phyloP scores from a whole-genome alignment of 2,329 filamentous ascomycete genomes.

The Trichoderma hamatum region DNA sequence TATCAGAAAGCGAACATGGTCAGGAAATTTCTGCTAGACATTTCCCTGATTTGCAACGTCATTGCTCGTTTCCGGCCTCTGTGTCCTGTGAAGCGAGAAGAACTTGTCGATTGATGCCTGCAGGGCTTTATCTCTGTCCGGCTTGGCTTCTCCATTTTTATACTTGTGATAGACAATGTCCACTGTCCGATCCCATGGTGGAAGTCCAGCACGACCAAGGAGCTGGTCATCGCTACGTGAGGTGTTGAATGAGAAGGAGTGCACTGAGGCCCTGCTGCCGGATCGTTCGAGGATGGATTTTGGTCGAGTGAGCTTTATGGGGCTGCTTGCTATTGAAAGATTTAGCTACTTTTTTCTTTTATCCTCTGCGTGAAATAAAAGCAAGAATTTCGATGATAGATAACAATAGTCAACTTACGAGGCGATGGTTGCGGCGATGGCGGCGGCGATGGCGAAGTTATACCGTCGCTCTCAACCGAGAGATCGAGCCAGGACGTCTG shows the following conservation, averaged over 20 bases:
- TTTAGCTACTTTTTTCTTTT: background rate
- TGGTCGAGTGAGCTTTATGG: constrained; percentile 6
- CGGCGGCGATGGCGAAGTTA: constrained; percentile 9
- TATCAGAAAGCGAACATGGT: constrained; percentile 35
- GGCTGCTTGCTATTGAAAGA: constrained; percentile 3
- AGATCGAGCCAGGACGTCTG: constrained; percentile 13
- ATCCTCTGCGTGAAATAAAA: background rate
- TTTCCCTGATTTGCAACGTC: constrained; percentile 19
- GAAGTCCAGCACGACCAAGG: constrained; percentile 26
- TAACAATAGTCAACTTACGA: background rate
- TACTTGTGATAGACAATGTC: constrained; percentile 42
- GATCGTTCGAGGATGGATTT: constrained; percentile 23
- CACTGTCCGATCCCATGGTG: constrained; percentile 43
- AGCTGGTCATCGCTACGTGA: background rate
- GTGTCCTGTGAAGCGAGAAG: constrained; percentile 29
- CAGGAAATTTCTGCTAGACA: constrained; percentile 23
- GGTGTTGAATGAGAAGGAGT: background rate
- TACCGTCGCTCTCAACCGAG: background rate
- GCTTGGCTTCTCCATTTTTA: constrained; percentile 16
- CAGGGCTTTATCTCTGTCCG: constrained; percentile 28
- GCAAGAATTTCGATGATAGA: background rate
- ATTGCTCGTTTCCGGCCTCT: constrained; percentile 12
- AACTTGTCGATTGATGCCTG: constrained; percentile 33
- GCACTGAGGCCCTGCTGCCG: constrained; percentile 3
- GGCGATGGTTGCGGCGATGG: constrained; percentile 13